A percentile compares a stretch with the other conserved stretches of the same genome.
Evolutionary conservation across 1,284 basidiomycete species (phyloP).

Genomic region (Puccinia brachypodii): DNA sequence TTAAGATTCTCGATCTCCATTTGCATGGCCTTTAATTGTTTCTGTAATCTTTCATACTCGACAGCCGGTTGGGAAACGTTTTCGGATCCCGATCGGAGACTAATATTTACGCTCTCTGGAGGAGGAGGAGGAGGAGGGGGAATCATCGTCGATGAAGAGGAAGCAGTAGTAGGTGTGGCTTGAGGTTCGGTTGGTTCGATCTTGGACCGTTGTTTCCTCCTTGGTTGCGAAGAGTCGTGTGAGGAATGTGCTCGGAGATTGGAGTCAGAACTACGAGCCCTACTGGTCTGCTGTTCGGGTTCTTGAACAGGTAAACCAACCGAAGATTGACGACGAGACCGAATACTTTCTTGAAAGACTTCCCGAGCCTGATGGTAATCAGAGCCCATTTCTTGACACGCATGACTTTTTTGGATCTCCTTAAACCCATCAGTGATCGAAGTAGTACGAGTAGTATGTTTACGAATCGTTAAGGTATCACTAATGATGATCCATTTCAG

Average conservation of each 20-base stretch:
- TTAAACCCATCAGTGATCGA: conserved; percentile 24
- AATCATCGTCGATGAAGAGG: no score
- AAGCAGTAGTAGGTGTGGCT: no score
- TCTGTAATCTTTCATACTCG: neutral
- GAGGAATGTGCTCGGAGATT: neutral
- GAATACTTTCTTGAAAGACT: neutral
- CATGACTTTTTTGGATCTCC: neutral
- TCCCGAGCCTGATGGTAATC: neutral
- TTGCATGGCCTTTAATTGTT: conserved; percentile 11
- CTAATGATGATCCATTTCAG: conserved; percentile 48
- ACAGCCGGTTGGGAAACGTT: neutral
- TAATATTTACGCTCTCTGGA: neutral
- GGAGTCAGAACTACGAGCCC: neutral
- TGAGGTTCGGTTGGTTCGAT: no score
- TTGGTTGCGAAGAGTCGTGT: neutral
- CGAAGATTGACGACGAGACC: neutral
- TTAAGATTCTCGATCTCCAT: conserved; percentile 26
- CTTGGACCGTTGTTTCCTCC: no score
- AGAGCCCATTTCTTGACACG: neutral
- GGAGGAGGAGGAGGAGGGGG: neutral
- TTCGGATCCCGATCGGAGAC: neutral
- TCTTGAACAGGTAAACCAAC: no score
- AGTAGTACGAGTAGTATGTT: conserved; percentile 21
- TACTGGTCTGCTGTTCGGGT: no score
- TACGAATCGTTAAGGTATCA: conserved; percentile 43